Evolutionary conservation across 306 rosid genomes (phyloP).

Genomic region (Trifolium fragiferum): DNA sequence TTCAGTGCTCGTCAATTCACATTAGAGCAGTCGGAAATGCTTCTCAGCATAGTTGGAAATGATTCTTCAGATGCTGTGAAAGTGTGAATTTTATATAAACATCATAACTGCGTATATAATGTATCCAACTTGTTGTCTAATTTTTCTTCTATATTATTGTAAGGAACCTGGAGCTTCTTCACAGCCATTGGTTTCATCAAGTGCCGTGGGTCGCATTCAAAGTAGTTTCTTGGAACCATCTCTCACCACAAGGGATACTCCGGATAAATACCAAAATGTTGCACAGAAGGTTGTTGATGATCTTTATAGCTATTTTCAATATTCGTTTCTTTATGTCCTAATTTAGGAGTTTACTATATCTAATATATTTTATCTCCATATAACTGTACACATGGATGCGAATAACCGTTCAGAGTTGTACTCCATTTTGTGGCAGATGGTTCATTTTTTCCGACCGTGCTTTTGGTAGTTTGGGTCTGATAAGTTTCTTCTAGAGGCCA

Average conservation of each 20-base stretch:
- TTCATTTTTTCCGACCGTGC: constrained; percentile 3
- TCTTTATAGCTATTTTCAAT: constrained; percentile 14
- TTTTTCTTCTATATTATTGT: constrained; percentile 40
- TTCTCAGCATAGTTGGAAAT: constrained; percentile 73
- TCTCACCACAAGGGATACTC: constrained; percentile 83
- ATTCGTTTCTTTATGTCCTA: constrained; percentile 18
- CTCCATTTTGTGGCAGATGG: constrained; percentile 1
- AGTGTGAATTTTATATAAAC: constrained; percentile 48
- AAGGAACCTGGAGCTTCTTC: constrained; percentile 87
- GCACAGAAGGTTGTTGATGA: constrained; percentile 77
- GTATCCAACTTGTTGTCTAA: constrained; percentile 37
- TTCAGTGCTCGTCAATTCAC: constrained; percentile 71
- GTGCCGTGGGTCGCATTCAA: constrained; percentile 73
- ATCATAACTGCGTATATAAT: neutral
- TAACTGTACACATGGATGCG: neutral
- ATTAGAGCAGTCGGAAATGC: constrained; percentile 64
- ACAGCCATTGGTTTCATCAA: constrained; percentile 66
- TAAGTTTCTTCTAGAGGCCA: neutral
- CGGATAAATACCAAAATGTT: constrained; percentile 86
- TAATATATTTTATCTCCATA: neutral
- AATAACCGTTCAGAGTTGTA: neutral
- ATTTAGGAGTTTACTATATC: constrained; percentile 7
- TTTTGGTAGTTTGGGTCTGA: constrained; percentile 16
- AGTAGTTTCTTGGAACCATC: constrained; percentile 76
- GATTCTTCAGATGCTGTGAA: constrained; percentile 60